Conservation (phyloP, 108 stramenopile species). For the Cyclotella baltica region DNA sequence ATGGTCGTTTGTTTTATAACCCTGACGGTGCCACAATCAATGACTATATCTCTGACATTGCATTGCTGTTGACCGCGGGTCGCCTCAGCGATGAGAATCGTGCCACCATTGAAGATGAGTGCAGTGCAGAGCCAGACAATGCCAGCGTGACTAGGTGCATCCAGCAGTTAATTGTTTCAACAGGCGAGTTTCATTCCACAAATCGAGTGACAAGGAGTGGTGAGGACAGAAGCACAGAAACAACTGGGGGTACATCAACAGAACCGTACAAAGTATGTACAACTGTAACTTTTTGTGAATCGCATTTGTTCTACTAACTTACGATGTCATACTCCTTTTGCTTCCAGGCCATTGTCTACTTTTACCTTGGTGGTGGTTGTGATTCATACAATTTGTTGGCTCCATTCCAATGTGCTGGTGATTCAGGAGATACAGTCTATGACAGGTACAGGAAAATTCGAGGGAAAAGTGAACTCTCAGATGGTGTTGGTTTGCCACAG, state of each 20-base stretch:
- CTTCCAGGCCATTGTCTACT: conserved; percentile 60
- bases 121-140: conserved; percentile 25
- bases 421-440: conserved; percentile 39
- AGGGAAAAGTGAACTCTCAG: conserved; percentile 39
- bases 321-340: background rate
- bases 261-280: conserved; percentile 55
- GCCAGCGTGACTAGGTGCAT: conserved; percentile 36
- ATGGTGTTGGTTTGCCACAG: conserved; percentile 38
- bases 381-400: conserved; percentile 72
- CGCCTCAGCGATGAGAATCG: conserved; percentile 58
- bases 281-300: no score
- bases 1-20: conserved; percentile 33
- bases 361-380: conserved; percentile 61
- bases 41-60: conserved; percentile 63
- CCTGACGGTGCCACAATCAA: conserved; percentile 18
- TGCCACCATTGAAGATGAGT: conserved; percentile 44
- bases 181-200: conserved; percentile 76
- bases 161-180: conserved; percentile 49
- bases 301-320: background rate
- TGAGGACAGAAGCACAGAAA: conserved; percentile 11
- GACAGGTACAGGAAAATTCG: conserved; percentile 51
- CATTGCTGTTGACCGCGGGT: conserved; percentile 60
- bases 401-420: conserved; percentile 49
- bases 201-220: conserved; percentile 41
- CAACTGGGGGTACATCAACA: conserved; percentile 9